Base-by-base conservation (phyloP, 1,284 basidiomycete species). In the Rhodofomes roseus region DNA sequence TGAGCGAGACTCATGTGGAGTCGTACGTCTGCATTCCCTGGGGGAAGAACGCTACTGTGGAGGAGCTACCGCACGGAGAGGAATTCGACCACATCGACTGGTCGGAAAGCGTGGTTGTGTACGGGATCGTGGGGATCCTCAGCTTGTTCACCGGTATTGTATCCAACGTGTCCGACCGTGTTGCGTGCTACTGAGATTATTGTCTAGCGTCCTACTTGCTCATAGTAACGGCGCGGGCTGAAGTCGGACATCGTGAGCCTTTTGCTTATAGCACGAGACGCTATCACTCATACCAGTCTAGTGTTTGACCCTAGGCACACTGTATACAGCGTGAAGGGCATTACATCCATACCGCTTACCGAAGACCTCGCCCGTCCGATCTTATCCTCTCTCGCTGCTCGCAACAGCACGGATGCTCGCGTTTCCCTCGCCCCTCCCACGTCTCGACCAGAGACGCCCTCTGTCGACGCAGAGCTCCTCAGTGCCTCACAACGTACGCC, bases 121-220 rank as follows among this genome's bases (percentile, higher is more conserved):
- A 90, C 70, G 90, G 90, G 11, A 80, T 93, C 62, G 74, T 92
- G 46, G 90, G 90, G 4, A 76, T 89, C 20, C 68, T 92, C 62
- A 83, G 86, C 62, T 73, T 93, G 34, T 89, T 84, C 68, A 80
- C 84, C 66, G 83, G 90, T 91, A 73, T 59, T 76, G 71, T 41
- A 37, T 46, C 43, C 51, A 54, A 60, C n/a, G 40, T 46, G 54
- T 25, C 48, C 25, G 20, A 14, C 27, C 50, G 3, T 37, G 46
- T 29, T n/a, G 16, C 48, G 27, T 36, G 14, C 34, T 43, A 31
- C 54, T 40, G 11, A 58, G 60, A 63, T 37, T 60, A n/a, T 48
- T 54, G 50, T 25, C 16, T 65, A 92, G 90, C 81, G 50, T 87
- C 90, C 9, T 86, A 91, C 75, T 73, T 92, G 16, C 74, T 92